A percentile compares a stretch with the other conserved stretches of the same genome.
These are phyloP conservation scores for Kwoniella sp. DNA, from an alignment of 768 basidiomycete species.

Conservation along the genomic window DNA sequence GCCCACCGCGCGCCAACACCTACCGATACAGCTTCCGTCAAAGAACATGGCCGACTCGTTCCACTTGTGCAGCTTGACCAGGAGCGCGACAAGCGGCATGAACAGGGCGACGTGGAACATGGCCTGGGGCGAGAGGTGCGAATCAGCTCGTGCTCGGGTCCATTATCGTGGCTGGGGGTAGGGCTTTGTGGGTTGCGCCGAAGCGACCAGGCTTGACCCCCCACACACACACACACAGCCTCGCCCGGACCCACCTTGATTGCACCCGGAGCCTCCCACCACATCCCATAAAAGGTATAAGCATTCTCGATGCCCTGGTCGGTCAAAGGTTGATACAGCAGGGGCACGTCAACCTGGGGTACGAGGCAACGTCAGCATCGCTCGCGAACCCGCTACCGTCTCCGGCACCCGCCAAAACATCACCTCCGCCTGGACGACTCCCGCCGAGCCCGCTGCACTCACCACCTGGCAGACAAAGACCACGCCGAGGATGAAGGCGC, in stretches of 20 bases:
- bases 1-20: too few species aligned
- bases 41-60: slow-evolving; percentile 92
- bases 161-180: too few species aligned
- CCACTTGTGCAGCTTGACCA: slow-evolving; percentile 79
- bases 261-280: slow-evolving; percentile 86
- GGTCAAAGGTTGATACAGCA: slow-evolving; percentile 66
- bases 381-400: slow-evolving; percentile 73
- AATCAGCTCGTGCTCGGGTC: background rate
- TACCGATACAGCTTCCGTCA: slow-evolving; percentile 82
- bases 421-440: too few species aligned
- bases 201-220: too few species aligned
- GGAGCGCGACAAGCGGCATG: slow-evolving; percentile 67
- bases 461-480: slow-evolving; percentile 44
- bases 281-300: slow-evolving; percentile 84
- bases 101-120: slow-evolving; percentile 79
- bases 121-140: slow-evolving; percentile 55
- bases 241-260: slow-evolving; percentile 65
- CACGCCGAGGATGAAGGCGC: slow-evolving; percentile 84
- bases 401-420: slow-evolving; percentile 55
- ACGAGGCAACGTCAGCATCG: too few species aligned
- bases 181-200: too few species aligned
- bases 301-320: slow-evolving; percentile 68
- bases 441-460: too few species aligned
- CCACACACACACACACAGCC: too few species aligned
- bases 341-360: slow-evolving; percentile 80